Evolutionary conservation across 106 monocot species (phyloP).

Genomic region (Alisma plantagoaquatica): DNA sequence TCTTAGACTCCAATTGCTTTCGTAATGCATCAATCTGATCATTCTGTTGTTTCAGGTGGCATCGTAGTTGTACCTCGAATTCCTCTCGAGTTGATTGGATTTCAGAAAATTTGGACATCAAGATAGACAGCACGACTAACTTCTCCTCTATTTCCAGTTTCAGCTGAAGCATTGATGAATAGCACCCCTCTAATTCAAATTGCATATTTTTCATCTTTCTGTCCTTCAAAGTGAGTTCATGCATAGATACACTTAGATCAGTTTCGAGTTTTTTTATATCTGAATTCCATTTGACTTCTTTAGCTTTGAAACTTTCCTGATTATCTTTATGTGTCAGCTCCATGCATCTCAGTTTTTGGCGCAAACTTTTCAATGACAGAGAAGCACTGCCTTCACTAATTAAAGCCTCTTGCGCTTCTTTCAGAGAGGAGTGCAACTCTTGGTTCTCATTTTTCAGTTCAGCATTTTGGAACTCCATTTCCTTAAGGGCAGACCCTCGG

Average conservation of each 20-base stretch:
- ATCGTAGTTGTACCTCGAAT: constrained; percentile 14
- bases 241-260: constrained; percentile 33
- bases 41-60: constrained; percentile 2
- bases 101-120: constrained; percentile 43
- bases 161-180: constrained; percentile 29
- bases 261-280: constrained; percentile 33
- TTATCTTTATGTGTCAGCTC: constrained; percentile 55
- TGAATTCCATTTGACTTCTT: constrained; percentile 38
- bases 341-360: constrained; percentile 46
- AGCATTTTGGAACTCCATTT: constrained; percentile 35
- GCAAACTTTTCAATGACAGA: constrained; percentile 39
- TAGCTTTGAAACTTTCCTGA: constrained; percentile 35
- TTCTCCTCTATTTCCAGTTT: constrained; percentile 45
- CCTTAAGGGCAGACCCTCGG: constrained; percentile 46
- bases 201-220: constrained; percentile 24
- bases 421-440: constrained; percentile 47
- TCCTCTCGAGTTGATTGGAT: background rate
- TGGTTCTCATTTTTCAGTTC: constrained; percentile 61
- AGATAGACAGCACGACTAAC: constrained; percentile 14
- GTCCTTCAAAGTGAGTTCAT: constrained; percentile 28
- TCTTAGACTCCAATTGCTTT: constrained; percentile 34
- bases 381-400: constrained; percentile 34
- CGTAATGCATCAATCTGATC: constrained; percentile 17
- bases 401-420: constrained; percentile 54
- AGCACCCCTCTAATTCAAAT: constrained; percentile 28